phyloP scores from a whole-genome alignment of 2,329 filamentous ascomycete genomes.

The Anthostomella pinea region DNA sequence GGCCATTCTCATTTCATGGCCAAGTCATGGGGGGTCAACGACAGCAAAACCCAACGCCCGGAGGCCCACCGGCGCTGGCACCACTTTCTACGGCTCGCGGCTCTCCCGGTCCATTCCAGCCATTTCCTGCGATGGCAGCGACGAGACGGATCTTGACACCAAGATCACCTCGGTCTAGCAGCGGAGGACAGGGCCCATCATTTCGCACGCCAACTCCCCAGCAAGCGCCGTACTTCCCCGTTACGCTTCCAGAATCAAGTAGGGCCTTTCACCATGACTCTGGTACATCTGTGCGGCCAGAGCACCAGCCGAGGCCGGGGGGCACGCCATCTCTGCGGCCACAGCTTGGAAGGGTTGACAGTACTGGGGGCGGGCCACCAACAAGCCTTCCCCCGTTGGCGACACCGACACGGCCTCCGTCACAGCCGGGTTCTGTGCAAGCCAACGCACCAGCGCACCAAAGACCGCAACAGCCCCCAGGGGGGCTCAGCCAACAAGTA shows the following conservation, averaged over 20 bases:
- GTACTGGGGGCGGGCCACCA: constrained; percentile 17
- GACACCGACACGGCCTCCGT: constrained; percentile 24
- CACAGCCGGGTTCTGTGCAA: constrained; percentile 24
- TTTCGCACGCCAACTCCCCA: constrained; percentile 30
- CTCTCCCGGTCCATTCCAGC: constrained; percentile 30
- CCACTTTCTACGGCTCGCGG: constrained; percentile 30
- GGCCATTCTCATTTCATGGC: constrained; percentile 21
- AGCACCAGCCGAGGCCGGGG: constrained; percentile 20
- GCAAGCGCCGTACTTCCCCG: constrained; percentile 23
- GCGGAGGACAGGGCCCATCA: constrained; percentile 38
- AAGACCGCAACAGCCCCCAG: constrained; percentile 17
- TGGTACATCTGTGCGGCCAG: constrained; percentile 15
- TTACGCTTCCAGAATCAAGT: constrained; percentile 14
- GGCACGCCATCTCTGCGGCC: constrained; percentile 22
- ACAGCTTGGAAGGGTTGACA: constrained; percentile 23
- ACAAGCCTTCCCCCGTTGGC: constrained; percentile 22
- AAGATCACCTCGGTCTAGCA: constrained; percentile 55
- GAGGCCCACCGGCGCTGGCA: constrained; percentile 19
- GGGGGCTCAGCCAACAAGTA: constrained; percentile 11
- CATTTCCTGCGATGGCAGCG: constrained; percentile 30
- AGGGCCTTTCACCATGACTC: constrained; percentile 19
- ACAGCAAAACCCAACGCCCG: constrained; percentile 19
- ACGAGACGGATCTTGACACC: constrained; percentile 55
- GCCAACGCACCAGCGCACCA: constrained; percentile 16
- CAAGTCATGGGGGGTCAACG: constrained; percentile 20